phyloP scores from a whole-genome alignment of 2,329 filamentous ascomycete genomes.

The Talaromyces sp. region DNA sequence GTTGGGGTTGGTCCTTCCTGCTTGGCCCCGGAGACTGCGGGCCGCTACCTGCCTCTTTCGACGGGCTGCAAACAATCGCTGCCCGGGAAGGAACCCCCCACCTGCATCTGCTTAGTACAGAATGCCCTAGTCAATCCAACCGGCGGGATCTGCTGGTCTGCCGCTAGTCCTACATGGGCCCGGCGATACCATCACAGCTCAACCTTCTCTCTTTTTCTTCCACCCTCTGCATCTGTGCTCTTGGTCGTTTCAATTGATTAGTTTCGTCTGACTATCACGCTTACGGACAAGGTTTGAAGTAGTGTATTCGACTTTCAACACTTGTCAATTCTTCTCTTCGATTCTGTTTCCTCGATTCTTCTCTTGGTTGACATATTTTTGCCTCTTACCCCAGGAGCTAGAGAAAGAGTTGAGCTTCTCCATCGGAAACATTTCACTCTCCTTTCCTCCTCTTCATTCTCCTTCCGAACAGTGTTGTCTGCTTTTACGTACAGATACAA shows the following conservation, averaged over 20 bases:
- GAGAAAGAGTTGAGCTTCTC: not conserved
- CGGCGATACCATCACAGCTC: not conserved
- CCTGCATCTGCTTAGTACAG: not conserved
- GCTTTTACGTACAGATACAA: slow-evolving; percentile 11
- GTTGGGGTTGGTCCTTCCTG: slow-evolving; percentile 5
- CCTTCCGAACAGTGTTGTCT: slow-evolving; percentile 13
- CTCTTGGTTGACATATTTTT: slow-evolving; percentile 4
- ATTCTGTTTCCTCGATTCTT: not conserved
- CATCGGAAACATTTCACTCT: not conserved
- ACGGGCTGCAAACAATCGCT: not conserved
- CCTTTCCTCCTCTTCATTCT: slow-evolving; percentile 12
- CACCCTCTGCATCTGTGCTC: not conserved
- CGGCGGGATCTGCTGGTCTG: not conserved
- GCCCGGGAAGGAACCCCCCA: not conserved
- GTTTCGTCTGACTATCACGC: not conserved
- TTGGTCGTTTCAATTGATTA: not conserved
- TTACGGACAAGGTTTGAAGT: not conserved
- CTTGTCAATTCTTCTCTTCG: slow-evolving; percentile 6
- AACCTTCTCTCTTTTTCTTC: not conserved
- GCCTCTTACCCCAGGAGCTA: not conserved
- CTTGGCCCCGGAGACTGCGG: not conserved
- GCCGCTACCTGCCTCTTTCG: slow-evolving; percentile 3
- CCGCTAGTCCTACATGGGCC: not conserved
- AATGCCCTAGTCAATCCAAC: not conserved
- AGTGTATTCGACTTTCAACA: not conserved